phyloP scores from a whole-genome alignment of 495 filamentous ascomycete genomes.

The Aspergillus carlsbadensis region DNA sequence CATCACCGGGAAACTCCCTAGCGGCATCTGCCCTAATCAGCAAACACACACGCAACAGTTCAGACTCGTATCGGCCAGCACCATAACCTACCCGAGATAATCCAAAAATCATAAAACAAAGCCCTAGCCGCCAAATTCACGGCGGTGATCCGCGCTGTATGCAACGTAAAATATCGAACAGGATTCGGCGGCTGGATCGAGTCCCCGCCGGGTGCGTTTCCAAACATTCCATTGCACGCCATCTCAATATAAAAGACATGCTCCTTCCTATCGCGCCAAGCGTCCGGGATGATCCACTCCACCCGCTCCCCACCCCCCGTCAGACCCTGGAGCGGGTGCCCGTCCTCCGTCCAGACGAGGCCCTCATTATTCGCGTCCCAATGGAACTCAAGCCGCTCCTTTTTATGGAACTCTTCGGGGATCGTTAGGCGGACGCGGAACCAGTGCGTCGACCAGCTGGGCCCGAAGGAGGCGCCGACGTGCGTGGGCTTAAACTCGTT shows the following conservation, averaged over 20 bases:
- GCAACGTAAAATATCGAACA: constrained; percentile 73
- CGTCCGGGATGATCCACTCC: constrained; percentile 85
- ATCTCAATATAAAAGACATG: constrained; percentile 95
- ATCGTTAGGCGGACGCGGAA: constrained; percentile 80
- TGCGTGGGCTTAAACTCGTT: constrained; percentile 74
- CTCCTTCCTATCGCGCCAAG: constrained; percentile 76
- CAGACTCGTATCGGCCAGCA: neutral
- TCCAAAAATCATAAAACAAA: constrained; percentile 91
- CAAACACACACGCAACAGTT: neutral
- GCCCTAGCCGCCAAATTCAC: constrained; percentile 82
- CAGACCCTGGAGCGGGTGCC: constrained; percentile 84
- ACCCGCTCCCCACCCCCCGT: constrained; percentile 87
- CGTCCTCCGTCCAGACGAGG: constrained; percentile 84
- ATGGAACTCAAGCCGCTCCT: constrained; percentile 83
- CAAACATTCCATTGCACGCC: constrained; percentile 99
- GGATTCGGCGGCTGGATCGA: constrained; percentile 85
- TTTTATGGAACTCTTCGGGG: constrained; percentile 65
- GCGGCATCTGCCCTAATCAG: constrained; percentile 58
- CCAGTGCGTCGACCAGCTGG: constrained; percentile 99
- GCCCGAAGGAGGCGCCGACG: constrained; percentile 80
- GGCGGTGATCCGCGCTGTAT: constrained; percentile 80
- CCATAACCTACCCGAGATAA: constrained; percentile 60
- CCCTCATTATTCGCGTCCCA: constrained; percentile 95
- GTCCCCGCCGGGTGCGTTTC: constrained; percentile 82
- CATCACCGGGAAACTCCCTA: constrained; percentile 73